Evolutionary conservation across 768 basidiomycete genomes (phyloP), one percentile per base, ranked within the genome.

Genomic region (Russula foetens): DNA sequence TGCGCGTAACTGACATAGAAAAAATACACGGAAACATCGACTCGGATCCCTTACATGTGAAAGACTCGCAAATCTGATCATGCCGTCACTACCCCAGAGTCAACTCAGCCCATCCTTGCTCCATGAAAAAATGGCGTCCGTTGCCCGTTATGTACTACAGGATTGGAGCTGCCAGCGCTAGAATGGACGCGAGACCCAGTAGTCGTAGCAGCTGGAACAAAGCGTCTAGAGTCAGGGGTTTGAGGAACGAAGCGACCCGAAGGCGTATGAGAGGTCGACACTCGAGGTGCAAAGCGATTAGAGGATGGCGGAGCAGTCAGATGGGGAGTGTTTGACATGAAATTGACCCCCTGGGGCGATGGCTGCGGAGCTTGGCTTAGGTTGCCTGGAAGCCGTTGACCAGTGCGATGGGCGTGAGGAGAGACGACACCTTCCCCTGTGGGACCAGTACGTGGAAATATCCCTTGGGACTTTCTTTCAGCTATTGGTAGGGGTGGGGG

Each of bases 41-140:
- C n/a, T 38, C 12, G 5, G 14, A 24, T 50, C n/a, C 14, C 15
- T 21, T 50, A 58, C 41, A 58, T 58, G 21, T 17, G 28, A 21
- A 50, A 28, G 48, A 41, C 56, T 21, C 29, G 41, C 17, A 29
- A 48, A 17, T 49, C 17, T 28, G 53, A 59, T 51, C 23, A 46
- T 35, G 43, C 33, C 7, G 2, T 51, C 35, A 24, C 3, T 43
- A 56, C 24, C 33, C 24, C 8, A 56, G n/a, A 24, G 5, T 15
- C 35, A 39, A 23, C 23, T 59, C 70, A 28, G 67, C 71, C 39
- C 71, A 61, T 41, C 47, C 47, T 51, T 41, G 64, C 55, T 26
- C 74, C 72, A 29, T 75, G 76, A 39, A 80, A 67, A 68, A 86
- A 86, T 44, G 83, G 81, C 62, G 75, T 73, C 66, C 84, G 77